Base-by-base conservation (phyloP, 495 filamentous ascomycete genomes). In the Massariosphaeria phaeospora region DNA sequence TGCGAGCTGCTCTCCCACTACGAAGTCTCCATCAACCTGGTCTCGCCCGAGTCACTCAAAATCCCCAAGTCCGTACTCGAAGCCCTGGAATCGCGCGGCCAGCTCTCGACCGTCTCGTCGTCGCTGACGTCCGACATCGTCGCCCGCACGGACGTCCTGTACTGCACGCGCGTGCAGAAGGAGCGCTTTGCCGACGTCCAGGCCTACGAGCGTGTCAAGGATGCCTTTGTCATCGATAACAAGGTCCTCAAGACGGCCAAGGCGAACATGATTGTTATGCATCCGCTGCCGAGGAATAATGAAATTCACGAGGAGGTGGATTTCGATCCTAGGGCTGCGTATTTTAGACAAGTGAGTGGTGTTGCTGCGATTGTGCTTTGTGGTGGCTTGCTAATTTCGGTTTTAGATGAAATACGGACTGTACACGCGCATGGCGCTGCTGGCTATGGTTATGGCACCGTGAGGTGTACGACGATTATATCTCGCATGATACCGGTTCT, bases 281-380 rank as follows among this genome's bases (percentile, higher is more conserved):
- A 98, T 76, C 93, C 93, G 53, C 76, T 98, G 68, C 93, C 94
- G 43, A 77, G 93, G 52, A 96, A 96, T 59, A 80, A 81, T 47
- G 93, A 98, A 79, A 84, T 98, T 59, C 78, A 82, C 10, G 89
- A 95, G 74, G 93, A 98, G 74, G 88, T 98, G 21, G 93, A 98
- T 70, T 94, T 91, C 74, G 93, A 98, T 76, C 88, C 91, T 70
- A 76, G 93, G 66, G 91, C 93, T 29, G 93, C 94, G 50, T 98
- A 98, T 76, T 97, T 97, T 72, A 83, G 93, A 86, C 93, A 98
- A 85, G 93, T 96, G 74, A 76, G 85, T 79, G 42, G 20, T 10
- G 40, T 7, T 18, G 31, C 18, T 24, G 4, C 33, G 12, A 10
- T 54, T n/a, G n/a, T n/a, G n/a, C n/a, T n/a, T n/a, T n/a, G n/a